Conservation (phyloP, 1,284 basidiomycete species). For the Apiotrichum porosum region DNA sequence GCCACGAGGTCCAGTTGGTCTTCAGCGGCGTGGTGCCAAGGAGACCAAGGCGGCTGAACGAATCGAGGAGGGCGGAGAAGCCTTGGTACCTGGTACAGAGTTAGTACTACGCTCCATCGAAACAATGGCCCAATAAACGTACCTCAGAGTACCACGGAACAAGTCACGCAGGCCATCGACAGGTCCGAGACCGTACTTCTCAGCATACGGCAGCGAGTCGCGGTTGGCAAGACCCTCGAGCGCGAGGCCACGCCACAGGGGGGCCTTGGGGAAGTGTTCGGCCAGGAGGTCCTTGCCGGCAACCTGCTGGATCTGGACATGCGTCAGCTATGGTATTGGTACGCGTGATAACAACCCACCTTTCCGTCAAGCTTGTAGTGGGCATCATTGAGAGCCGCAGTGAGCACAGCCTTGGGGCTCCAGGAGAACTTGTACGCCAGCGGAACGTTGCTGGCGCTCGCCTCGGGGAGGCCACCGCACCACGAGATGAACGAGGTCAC, state of each 20-base stretch:
- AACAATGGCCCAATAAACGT: no score
- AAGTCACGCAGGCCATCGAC: constrained; percentile 60
- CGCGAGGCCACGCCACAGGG: constrained; percentile 62
- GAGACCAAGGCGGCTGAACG: constrained; percentile 70
- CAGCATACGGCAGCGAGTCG: constrained; percentile 72
- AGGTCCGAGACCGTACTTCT: constrained; percentile 62
- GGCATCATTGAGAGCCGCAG: constrained; percentile 74
- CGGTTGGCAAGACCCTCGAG: constrained; percentile 88
- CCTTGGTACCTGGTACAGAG: no score
- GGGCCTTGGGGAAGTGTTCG: constrained; percentile 61
- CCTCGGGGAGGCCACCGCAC: constrained; percentile 87
- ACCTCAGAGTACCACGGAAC: constrained; percentile 83
- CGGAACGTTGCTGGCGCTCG: constrained; percentile 61
- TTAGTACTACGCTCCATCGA: no score
- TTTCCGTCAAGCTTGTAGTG: constrained; percentile 60
- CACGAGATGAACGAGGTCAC: constrained; percentile 82
- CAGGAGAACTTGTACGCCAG: constrained; percentile 93
- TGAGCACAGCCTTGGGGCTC: constrained; percentile 83
- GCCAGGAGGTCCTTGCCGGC: constrained; percentile 57
- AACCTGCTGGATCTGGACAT: constrained; percentile 52
- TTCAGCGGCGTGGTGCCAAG: constrained; percentile 53
- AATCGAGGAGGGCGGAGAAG: constrained; percentile 69
- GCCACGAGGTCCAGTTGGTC: constrained; percentile 29
- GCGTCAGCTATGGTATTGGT: not conserved
- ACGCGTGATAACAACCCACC: constrained; percentile 4